Conservation (phyloP, 129 eudicot genomes). For the Glebionis coronaria region DNA sequence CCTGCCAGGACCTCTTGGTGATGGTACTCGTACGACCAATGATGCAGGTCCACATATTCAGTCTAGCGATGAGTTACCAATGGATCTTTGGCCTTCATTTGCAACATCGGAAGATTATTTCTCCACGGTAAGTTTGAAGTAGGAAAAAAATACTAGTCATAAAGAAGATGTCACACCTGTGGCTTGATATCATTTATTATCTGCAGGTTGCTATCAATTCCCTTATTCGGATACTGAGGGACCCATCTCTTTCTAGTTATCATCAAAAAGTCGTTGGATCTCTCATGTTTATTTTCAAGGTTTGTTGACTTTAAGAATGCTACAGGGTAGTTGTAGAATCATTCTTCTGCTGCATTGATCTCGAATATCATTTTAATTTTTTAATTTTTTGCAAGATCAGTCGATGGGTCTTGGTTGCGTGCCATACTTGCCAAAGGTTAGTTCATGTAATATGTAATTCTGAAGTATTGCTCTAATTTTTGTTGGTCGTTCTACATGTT, state of each 20-base stretch:
- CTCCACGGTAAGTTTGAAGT: conserved; percentile 65
- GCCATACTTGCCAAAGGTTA: conserved; percentile 96
- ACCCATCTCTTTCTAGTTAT: conserved; percentile 94
- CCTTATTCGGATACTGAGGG: conserved; percentile 93
- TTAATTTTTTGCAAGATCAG: conserved; percentile 55
- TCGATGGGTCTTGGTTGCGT: conserved; percentile 97
- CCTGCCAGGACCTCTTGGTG: conserved; percentile 85
- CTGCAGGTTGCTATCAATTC: conserved; percentile 93
- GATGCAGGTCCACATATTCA: conserved; percentile 85
- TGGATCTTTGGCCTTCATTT: conserved; percentile 99
- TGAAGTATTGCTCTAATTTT: conserved; percentile 5
- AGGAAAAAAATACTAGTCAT: conserved; percentile 11
- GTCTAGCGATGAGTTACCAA: conserved; percentile 77
- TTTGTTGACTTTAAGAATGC: conserved; percentile 33
- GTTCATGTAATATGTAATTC: conserved; percentile 31
- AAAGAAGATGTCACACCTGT: conserved; percentile 3
- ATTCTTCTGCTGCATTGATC: conserved; percentile 18
- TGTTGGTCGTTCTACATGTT: not conserved
- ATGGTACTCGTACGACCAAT: conserved; percentile 63
- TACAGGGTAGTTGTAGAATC: not conserved
- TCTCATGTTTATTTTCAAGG: conserved; percentile 96
- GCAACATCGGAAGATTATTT: conserved; percentile 93
- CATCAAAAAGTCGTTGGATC: conserved; percentile 97
- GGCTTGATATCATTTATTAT: conserved; percentile 24
- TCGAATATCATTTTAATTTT: conserved; percentile 23